Conservation (phyloP, 768 basidiomycete genomes). For the Paxillus rubicundulus region DNA sequence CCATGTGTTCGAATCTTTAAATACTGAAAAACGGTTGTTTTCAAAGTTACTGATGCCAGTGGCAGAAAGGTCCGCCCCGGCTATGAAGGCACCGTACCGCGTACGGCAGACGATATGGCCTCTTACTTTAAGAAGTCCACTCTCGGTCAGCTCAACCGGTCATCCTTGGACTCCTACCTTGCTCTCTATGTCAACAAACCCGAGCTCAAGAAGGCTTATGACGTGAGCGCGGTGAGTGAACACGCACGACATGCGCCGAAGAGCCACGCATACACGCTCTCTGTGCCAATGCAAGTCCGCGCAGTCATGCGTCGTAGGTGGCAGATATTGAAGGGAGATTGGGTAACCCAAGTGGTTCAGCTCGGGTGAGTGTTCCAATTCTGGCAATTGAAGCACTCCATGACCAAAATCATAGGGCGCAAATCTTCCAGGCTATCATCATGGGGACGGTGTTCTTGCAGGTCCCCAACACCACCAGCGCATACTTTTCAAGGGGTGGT, state of each 20-base stretch:
- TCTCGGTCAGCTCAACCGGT: constrained; percentile 40
- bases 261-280: constrained; percentile 44
- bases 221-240: constrained; percentile 47
- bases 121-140: constrained; percentile 42
- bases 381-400: no score
- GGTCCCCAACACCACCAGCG: constrained; percentile 33
- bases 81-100: constrained; percentile 41
- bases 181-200: constrained; percentile 43
- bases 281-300: constrained; percentile 42
- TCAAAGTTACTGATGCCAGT: constrained; percentile 55
- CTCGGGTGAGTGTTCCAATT: constrained; percentile 29
- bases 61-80: constrained; percentile 50
- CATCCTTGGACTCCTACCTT: constrained; percentile 47
- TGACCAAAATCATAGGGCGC: constrained; percentile 39
- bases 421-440: constrained; percentile 19
- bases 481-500: constrained; percentile 61
- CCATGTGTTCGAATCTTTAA: not conserved
- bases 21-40: constrained; percentile 29
- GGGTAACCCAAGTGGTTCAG: constrained; percentile 33
- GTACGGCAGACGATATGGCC: constrained; percentile 58
- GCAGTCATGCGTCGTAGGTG: constrained; percentile 45
- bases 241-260: constrained; percentile 45
- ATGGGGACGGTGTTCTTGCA: constrained; percentile 42
- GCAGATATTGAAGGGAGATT: constrained; percentile 44
- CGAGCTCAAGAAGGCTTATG: constrained; percentile 43